Evolutionary conservation across 371 early-diverging fungal species (phyloP), one percentile per base, ranked within the genome.

Genomic region (Rhizopus arrhizus): DNA sequence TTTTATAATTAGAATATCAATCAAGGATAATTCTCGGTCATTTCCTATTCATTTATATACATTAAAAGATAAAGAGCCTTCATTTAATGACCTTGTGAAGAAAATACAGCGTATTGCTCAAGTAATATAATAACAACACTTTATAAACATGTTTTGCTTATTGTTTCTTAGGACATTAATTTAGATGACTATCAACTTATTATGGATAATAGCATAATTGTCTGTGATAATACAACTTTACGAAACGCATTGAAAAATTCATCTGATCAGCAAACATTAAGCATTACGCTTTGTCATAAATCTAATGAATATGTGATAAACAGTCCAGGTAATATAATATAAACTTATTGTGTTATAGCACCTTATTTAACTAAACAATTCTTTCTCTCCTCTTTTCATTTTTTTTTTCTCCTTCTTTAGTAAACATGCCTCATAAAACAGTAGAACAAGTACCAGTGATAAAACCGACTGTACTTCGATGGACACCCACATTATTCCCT

Each of bases 401-500:
- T 22, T 22, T 22, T 22, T 22, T 22, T 22, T 22, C 22, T 41
- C 31, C 2, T 22, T 22, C 6, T 16, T 11, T 29, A 31, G 29
- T 3, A 11, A 53, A 16, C 0, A 32, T 50, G 13, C 42, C 6
- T 51, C 28, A 34, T n/a, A 54, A 51, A 43, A 65, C 43, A 48
- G 33, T 59, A 31, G 36, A 48, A 16, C 59, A 72, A 60, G 67
- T 72, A 33, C 75, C 78, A 58, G 62, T 73, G 33, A 78, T 78
- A 11, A 75, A 73, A 69, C 78, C 78, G 57, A 75, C 74, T 3
- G 75, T 72, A 6, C 36, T 71, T 15, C 61, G 72, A 65, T 77
- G 74, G 77, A 54, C 64, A 52, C 64, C 72, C 53, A 65, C 60
- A 32, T 53, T 52, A 46, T 59, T 59, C 13, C 43, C 64, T 33